Percentiles rank a stretch among this genome's conserved stretches.
phyloP scores from a whole-genome alignment of 352 stramenopile species.

The Phytophthora ramorum region DNA sequence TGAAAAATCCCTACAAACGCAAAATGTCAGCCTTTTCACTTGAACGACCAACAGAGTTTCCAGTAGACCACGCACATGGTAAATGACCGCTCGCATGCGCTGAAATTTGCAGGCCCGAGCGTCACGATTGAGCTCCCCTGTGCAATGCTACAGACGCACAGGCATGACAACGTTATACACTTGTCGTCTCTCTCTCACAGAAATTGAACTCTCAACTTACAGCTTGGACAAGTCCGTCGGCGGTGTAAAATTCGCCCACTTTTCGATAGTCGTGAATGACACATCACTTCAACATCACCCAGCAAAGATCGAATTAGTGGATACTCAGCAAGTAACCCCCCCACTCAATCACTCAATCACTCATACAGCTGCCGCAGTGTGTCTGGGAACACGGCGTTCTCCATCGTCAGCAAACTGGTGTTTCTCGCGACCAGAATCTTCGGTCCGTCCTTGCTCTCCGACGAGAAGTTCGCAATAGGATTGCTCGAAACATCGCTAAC shows the following conservation, averaged over 20 bases:
- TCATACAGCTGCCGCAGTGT: slow-evolving; percentile 31
- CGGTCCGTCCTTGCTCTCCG: slow-evolving; percentile 26
- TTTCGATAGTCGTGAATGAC: slow-evolving; percentile 24
- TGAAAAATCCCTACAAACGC: slow-evolving; percentile 30
- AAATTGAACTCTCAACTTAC: slow-evolving; percentile 22
- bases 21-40: background rate
- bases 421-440: slow-evolving; percentile 31
- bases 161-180: background rate
- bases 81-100: slow-evolving; percentile 34
- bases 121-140: slow-evolving; percentile 27
- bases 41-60: background rate
- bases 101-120: slow-evolving; percentile 36
- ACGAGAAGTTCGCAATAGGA: slow-evolving; percentile 31
- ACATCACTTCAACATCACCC: slow-evolving; percentile 28
- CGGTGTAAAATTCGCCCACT: slow-evolving; percentile 30
- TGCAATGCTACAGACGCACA: slow-evolving; percentile 17
- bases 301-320: background rate
- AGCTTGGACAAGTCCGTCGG: slow-evolving; percentile 39
- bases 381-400: slow-evolving; percentile 18
- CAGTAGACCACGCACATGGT: slow-evolving; percentile 24
- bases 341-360: background rate
- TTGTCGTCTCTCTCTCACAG: background rate
- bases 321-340: background rate
- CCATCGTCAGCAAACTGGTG: slow-evolving; percentile 23
- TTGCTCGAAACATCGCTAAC: slow-evolving; percentile 39